Evolutionary conservation across 768 basidiomycete genomes (phyloP).

Genomic region (Tricholoma flavovirens): DNA sequence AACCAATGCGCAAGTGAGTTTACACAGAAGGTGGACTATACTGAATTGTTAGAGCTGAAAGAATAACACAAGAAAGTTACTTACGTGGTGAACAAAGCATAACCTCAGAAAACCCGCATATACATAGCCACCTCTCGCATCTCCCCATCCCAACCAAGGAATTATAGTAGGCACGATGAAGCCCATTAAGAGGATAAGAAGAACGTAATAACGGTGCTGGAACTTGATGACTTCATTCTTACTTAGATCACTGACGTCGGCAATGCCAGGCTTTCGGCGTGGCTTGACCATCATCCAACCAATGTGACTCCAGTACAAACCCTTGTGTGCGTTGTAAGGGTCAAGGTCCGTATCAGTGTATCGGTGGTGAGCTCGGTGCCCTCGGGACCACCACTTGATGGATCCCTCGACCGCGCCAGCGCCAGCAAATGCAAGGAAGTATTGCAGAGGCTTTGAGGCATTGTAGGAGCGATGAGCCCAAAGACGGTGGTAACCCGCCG

Average conservation of each 20-base stretch:
- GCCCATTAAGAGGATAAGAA: constrained; percentile 63
- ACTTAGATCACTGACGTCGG: constrained; percentile 82
- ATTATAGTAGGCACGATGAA: constrained; percentile 71
- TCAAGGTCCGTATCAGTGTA: constrained; percentile 97
- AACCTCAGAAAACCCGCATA: constrained; percentile 79
- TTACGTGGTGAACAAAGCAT: constrained; percentile 82
- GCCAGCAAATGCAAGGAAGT: constrained; percentile 76
- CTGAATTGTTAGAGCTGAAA: constrained; percentile 5
- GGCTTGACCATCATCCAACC: constrained; percentile 95
- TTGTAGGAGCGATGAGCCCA: constrained; percentile 98
- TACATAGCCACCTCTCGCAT: constrained; percentile 79
- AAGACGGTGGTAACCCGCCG: constrained; percentile 92
- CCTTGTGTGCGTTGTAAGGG: constrained; percentile 90
- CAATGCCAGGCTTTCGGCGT: constrained; percentile 81
- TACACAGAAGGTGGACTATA: constrained; percentile 90
- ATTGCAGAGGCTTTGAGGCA: constrained; percentile 81
- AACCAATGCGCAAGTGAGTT: constrained; percentile 97
- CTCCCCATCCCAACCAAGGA: constrained; percentile 79
- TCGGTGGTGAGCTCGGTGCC: constrained; percentile 95
- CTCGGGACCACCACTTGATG: constrained; percentile 98
- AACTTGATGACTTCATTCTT: constrained; percentile 77
- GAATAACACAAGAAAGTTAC: constrained; percentile 20
- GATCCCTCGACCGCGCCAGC: constrained; percentile 95
- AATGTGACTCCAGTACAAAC: constrained; percentile 81
- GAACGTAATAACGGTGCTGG: constrained; percentile 81